Base-by-base conservation (phyloP, 2,329 filamentous ascomycete species). In the Aspergillus sp. region DNA sequence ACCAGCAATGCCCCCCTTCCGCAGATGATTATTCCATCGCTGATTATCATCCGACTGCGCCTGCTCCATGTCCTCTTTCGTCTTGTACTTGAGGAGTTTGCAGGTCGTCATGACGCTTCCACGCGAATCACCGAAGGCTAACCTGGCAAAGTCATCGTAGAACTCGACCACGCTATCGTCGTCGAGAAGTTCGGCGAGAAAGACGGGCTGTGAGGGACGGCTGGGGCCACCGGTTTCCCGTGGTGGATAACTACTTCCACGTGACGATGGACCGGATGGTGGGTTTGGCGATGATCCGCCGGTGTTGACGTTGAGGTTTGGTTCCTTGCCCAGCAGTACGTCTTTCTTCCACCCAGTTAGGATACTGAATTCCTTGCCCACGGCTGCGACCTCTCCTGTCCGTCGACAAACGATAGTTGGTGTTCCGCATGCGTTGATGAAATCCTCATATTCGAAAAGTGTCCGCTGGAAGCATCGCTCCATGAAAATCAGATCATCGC, bases 381-480 rank as follows among this genome's bases (percentile, higher is more conserved):
- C 89, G 3, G 88, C 88, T 0, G 90, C 90, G n/a, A 98, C 83
- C 66, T 97, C 93, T 44, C 93, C 93, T 0, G 90, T 95, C 43
- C 93, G 83, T 43, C 93, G 83, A 62, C 89, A 94, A 22, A 97
- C 88, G 49, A 98, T 83, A 0, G 90, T 95, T 0, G 93, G 93
- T 3, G 90, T 94, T 35, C 89, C 89, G 51, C 86, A 89, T 54
- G 89, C 84, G 49, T 88, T 83, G 74, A 96, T 86, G 56, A 94
- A 93, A 55, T 95, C 89, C 63, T 97, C 89, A 60, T 95, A 94
- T 64, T 95, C 90, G 62, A 90, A 89, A 9, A 97, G 76, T 0
- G 89, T 94, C 33, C 93, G 82, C 68, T 98, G 93, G 63, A 97
- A 89, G 61, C 88, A 94, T 70, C 95, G 95, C 67, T 98, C 93